Evolutionary conservation across 768 basidiomycete species (phyloP).

Genomic region (Naganishia kalamii): DNA sequence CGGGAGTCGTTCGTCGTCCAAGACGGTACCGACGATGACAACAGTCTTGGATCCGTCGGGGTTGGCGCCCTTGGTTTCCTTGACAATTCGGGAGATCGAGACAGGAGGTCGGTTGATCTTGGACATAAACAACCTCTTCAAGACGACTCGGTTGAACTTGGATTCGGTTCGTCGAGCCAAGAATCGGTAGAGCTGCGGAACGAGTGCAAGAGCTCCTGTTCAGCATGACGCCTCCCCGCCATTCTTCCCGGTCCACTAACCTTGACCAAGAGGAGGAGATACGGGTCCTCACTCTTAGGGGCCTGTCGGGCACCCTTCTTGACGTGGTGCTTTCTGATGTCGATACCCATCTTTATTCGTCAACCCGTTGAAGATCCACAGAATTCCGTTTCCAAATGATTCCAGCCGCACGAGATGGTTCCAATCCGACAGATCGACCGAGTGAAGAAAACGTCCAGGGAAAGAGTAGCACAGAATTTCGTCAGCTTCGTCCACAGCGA

Average conservation of each 20-base stretch:
- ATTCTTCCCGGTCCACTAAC: conserved; percentile 50
- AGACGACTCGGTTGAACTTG: conserved; percentile 90
- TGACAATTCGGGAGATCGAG: conserved; percentile 84
- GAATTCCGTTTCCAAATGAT: neutral
- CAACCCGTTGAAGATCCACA: conserved; percentile 7
- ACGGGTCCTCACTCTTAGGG: conserved; percentile 98
- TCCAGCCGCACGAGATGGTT: neutral
- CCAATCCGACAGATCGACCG: conserved; percentile 2
- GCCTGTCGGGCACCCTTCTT: conserved; percentile 91
- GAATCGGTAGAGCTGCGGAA: conserved; percentile 87
- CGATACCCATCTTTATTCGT: conserved; percentile 66
- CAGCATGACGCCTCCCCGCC: neutral
- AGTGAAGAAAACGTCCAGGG: neutral
- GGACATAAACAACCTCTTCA: conserved; percentile 86
- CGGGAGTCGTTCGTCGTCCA: conserved; percentile 84
- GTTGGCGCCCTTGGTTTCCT: conserved; percentile 60
- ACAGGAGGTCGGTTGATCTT: conserved; percentile 95
- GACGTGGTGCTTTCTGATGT: conserved; percentile 94
- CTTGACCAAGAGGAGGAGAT: conserved; percentile 96
- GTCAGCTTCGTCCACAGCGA: neutral
- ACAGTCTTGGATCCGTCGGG: conserved; percentile 62
- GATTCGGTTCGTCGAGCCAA: conserved; percentile 93
- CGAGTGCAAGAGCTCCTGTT: neutral
- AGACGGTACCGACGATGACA: conserved; percentile 83
- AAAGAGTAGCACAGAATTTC: neutral